These are phyloP conservation scores for Metarhizium guizhouense DNA, from an alignment of 2,329 filamentous ascomycete species.

Conservation along the genomic window DNA sequence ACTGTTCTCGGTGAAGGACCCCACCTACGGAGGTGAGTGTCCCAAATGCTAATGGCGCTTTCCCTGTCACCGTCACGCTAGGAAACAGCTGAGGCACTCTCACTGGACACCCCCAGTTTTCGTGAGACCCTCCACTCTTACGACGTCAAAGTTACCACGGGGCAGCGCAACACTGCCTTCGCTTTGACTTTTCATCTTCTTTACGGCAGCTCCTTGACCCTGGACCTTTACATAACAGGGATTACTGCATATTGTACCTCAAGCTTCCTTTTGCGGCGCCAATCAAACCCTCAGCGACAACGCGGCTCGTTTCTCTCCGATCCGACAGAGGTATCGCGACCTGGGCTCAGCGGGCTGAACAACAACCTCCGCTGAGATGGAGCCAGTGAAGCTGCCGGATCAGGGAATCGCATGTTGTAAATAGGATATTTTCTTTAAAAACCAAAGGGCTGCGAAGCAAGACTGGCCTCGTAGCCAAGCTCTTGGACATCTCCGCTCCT, in stretches of 20 bases:
- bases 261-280: not conserved
- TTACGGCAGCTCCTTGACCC: not conserved
- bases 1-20: conserved; percentile 3
- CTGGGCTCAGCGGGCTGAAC: conserved; percentile 2
- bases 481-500: not conserved
- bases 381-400: conserved; percentile 20
- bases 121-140: conserved; percentile 3
- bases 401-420: conserved; percentile 11
- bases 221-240: not conserved
- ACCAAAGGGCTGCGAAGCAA: conserved; percentile 2
- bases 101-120: conserved; percentile 1
- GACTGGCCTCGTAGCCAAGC: conserved; percentile 11
- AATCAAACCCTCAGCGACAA: not conserved
- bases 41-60: not conserved
- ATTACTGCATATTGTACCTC: not conserved
- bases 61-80: conserved; percentile 1
- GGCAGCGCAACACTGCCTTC: not conserved
- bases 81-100: not conserved
- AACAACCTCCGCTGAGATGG: conserved; percentile 29
- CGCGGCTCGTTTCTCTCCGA: not conserved
- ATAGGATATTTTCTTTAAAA: conserved; percentile 1
- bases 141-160: conserved; percentile 1
- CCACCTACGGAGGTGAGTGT: not conserved
- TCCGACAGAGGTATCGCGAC: not conserved
- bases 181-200: not conserved